These are phyloP conservation scores for Alternaria sp. DNA, from an alignment of 2,329 filamentous ascomycete genomes.

Conservation along the genomic window DNA sequence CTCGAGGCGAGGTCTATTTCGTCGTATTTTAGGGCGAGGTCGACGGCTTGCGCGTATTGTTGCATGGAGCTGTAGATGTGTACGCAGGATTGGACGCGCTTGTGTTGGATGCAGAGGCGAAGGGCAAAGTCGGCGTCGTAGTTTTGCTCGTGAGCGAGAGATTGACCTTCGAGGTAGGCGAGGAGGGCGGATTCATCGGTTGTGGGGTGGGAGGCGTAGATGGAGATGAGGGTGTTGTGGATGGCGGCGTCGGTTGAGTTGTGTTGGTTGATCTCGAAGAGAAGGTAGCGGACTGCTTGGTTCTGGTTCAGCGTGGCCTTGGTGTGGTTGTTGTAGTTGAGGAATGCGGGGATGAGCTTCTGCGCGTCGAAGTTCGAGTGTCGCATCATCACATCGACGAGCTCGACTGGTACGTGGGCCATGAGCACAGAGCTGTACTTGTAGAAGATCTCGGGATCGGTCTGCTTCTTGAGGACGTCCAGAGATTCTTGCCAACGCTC, in stretches of 20 bases:
- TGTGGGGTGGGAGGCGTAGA: conserved; percentile 86
- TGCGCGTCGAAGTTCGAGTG: conserved; percentile 84
- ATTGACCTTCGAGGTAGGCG: conserved; percentile 88
- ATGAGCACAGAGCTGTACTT: conserved; percentile 97
- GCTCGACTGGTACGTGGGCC: conserved; percentile 80
- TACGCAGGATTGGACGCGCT: conserved; percentile 90
- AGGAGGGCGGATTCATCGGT: conserved; percentile 85
- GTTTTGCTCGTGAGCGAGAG: conserved; percentile 71
- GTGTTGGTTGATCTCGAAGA: conserved; percentile 88
- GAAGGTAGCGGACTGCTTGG: conserved; percentile 91
- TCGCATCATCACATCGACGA: conserved; percentile 95
- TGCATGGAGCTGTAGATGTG: conserved; percentile 98
- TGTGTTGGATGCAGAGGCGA: conserved; percentile 91
- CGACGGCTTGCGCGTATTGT: conserved; percentile 90
- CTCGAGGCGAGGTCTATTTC: conserved; percentile 88
- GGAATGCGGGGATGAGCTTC: conserved; percentile 87
- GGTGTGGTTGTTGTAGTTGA: conserved; percentile 88
- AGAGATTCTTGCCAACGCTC: conserved; percentile 91
- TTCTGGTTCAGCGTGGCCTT: conserved; percentile 72
- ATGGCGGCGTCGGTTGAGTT: conserved; percentile 82
- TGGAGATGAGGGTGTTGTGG: conserved; percentile 95
- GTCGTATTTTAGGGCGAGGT: conserved; percentile 86
- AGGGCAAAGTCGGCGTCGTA: conserved; percentile 98
- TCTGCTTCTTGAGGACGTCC: conserved; percentile 89
- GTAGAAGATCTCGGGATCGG: conserved; percentile 91